phyloP scores from a whole-genome alignment of 2,329 filamentous ascomycete genomes.

The Botrytis deweyae region DNA sequence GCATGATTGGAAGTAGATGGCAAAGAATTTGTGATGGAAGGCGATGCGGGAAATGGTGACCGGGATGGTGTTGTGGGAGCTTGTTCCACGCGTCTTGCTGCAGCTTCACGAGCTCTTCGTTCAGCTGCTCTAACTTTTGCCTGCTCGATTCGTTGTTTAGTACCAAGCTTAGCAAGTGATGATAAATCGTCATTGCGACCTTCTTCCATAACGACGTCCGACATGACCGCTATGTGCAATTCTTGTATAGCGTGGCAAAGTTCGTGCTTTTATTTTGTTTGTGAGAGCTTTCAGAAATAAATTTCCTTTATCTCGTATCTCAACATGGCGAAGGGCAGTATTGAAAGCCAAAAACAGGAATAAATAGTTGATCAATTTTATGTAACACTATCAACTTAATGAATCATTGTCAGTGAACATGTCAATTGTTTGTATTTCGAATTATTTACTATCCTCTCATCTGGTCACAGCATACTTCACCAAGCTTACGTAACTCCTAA shows the following conservation, averaged over 20 bases:
- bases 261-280: background rate
- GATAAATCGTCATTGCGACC: too few relatives aligned
- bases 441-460: background rate
- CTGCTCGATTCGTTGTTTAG: background rate
- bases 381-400: background rate
- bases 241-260: background rate
- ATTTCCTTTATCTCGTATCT: background rate
- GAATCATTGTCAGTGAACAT: background rate
- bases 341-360: background rate
- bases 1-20: background rate
- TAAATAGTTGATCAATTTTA: background rate
- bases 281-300: background rate
- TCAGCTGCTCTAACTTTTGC: background rate
- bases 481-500: background rate
- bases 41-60: background rate
- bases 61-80: background rate
- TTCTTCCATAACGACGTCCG: background rate
- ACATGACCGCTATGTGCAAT: background rate
- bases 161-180: background rate
- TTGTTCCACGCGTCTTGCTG: slow-evolving; percentile 2
- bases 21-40: background rate
- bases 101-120: background rate
- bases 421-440: background rate
- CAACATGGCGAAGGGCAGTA: background rate
- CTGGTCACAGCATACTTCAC: background rate